Conservation (phyloP, 805 yeast genomes). For the Pichia heedii region DNA sequence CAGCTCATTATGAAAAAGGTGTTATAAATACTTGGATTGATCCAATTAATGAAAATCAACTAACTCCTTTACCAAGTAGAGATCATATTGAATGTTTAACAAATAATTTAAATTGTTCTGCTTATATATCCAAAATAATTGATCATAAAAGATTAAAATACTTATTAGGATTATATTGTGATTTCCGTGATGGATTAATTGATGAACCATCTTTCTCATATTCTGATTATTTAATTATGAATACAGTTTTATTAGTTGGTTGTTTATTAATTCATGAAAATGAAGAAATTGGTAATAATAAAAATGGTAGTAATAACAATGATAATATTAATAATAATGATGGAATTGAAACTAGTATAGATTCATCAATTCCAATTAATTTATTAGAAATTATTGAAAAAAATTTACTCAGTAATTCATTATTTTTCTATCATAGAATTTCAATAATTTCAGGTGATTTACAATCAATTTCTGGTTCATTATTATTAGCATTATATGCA, state of each 20-base stretch:
- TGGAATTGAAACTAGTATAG: too few species aligned
- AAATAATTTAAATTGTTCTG: slow-evolving; percentile 3
- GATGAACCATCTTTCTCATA: slow-evolving; percentile 19
- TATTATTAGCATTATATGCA: slow-evolving; percentile 36
- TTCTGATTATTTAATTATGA: slow-evolving; percentile 29
- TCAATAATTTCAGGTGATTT: slow-evolving; percentile 43
- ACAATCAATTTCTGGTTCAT: slow-evolving; percentile 40
- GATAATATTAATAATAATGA: too few species aligned
- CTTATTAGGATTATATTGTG: slow-evolving; percentile 14
- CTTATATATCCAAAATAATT: slow-evolving; percentile 1
- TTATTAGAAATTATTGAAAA: slow-evolving; percentile 23
- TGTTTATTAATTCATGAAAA: slow-evolving; percentile 9
- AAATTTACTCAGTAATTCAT: slow-evolving; percentile 30
- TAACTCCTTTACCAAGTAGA: slow-evolving; percentile 27
- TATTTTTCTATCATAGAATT: slow-evolving; percentile 45
- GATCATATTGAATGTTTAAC: slow-evolving; percentile 15
- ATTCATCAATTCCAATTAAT: too few species aligned
- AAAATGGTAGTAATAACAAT: too few species aligned
- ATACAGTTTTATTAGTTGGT: slow-evolving; percentile 19
- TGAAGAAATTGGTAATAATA: too few species aligned
- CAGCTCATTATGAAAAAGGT: slow-evolving; percentile 14
- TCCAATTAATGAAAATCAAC: slow-evolving; percentile 21
- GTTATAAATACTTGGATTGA: slow-evolving; percentile 26
- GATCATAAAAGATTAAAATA: slow-evolving; percentile 6
- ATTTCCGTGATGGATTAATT: slow-evolving; percentile 18